phyloP scores from a whole-genome alignment of 768 basidiomycete species.

The Dioszegia aurantiaca region DNA sequence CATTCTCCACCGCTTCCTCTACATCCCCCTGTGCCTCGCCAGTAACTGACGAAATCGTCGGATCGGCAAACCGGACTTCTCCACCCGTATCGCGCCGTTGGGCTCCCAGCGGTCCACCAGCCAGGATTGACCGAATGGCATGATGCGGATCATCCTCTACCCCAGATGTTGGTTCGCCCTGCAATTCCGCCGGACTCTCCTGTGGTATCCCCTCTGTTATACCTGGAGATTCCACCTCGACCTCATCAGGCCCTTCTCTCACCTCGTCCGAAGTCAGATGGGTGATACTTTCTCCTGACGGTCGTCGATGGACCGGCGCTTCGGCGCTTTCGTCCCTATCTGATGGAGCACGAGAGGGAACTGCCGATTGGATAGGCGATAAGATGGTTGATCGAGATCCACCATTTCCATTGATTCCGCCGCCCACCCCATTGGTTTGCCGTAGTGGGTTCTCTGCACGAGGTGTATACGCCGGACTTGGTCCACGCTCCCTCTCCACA shows the following conservation, averaged over 20 bases:
- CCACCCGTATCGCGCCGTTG: slow-evolving; percentile 1
- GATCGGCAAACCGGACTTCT: slow-evolving; percentile 13
- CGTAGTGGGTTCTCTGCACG: slow-evolving; percentile 1
- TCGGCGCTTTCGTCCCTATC: slow-evolving; percentile 37
- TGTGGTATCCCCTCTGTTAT: no score
- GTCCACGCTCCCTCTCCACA: slow-evolving; percentile 19
- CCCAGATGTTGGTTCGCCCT: no score
- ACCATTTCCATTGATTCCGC: not conserved
- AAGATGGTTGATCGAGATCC: slow-evolving; percentile 10
- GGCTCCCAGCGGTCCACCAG: not conserved
- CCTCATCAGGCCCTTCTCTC: not conserved
- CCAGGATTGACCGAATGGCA: slow-evolving; percentile 14
- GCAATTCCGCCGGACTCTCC: not conserved
- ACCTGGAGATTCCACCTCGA: slow-evolving; percentile 7
- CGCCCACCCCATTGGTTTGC: not conserved
- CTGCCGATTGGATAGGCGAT: slow-evolving; percentile 41
- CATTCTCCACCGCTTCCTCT: slow-evolving; percentile 14
- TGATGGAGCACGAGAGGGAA: slow-evolving; percentile 28
- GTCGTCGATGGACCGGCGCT: slow-evolving; percentile 12
- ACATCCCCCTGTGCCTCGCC: not conserved
- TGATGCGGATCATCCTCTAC: slow-evolving; percentile 6
- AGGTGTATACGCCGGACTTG: slow-evolving; percentile 51
- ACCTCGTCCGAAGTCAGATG: not conserved
- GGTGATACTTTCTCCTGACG: not conserved
- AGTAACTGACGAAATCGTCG: not conserved